These are phyloP conservation scores for Aureobasidium pullulans DNA, from an alignment of 2,329 filamentous ascomycete species.

Conservation along the genomic window DNA sequence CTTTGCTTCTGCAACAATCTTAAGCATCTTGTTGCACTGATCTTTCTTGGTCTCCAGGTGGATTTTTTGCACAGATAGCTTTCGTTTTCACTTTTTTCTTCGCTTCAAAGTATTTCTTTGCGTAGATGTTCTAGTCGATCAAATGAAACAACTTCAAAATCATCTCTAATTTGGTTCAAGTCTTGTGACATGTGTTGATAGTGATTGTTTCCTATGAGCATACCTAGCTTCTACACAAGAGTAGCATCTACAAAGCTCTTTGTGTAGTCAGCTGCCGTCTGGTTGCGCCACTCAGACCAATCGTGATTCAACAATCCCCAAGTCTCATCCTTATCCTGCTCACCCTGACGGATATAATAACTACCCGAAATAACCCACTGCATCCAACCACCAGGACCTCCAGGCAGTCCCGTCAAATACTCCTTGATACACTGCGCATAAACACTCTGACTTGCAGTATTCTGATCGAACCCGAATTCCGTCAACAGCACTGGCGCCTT, in stretches of 20 bases:
- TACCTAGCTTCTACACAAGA: not conserved
- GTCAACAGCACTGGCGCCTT: slow-evolving; percentile 46
- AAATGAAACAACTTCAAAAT: not conserved
- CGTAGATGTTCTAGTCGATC: not conserved
- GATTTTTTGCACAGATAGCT: not conserved
- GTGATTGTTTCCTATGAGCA: too few relatives aligned
- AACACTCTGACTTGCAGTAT: slow-evolving; percentile 34
- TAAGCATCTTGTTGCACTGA: not conserved
- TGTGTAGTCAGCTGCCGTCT: slow-evolving; percentile 2
- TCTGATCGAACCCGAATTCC: slow-evolving; percentile 47
- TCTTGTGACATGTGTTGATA: not conserved
- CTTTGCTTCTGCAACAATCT: not conserved
- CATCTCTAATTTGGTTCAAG: not conserved
- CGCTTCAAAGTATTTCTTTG: not conserved
- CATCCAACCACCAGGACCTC: slow-evolving; percentile 49
- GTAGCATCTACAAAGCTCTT: slow-evolving; percentile 7
- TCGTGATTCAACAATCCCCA: slow-evolving; percentile 50
- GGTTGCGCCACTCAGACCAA: slow-evolving; percentile 36
- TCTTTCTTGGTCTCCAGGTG: not conserved
- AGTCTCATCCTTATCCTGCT: slow-evolving; percentile 49
- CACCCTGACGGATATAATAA: slow-evolving; percentile 50
- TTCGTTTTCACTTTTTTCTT: not conserved
- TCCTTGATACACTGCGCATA: slow-evolving; percentile 48
- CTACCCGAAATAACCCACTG: slow-evolving; percentile 45
- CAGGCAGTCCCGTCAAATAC: slow-evolving; percentile 37